Base-by-base conservation (phyloP, 139 green algal species). In the Chlorella vulgaris region DNA sequence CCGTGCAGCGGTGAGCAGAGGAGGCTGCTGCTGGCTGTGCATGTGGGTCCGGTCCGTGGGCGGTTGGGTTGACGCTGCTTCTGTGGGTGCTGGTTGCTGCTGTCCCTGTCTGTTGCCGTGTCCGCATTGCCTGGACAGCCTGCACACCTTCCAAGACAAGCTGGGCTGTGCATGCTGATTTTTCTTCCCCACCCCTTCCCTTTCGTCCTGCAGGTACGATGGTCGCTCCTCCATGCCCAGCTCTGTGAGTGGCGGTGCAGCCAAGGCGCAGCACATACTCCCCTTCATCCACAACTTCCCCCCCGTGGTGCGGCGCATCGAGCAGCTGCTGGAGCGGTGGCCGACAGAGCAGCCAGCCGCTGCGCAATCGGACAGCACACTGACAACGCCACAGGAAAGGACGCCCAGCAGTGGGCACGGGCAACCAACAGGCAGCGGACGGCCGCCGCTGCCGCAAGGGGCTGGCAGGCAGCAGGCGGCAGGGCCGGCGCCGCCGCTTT, bases 241-340 rank as follows among this genome's bases (percentile, higher is more conserved):
- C 7, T 26, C n/a, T 19, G 29, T 86, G 50, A 29, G 55, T 29
- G 60, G 83, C 10, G n/a, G 31, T 33, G 38, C n/a, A 19, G 83
- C 83, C 31, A 87, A 88, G 79, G 22, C 7, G 15, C 67, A 85
- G 61, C 88, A 92, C 38, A 63, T 91, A 10, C 74, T 91, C 31
- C 88, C 86, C n/a, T 91, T 89, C 75, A 73, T 91, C 35, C 22
- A 68, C 43, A 87, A 85, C 70, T 92, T 92, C 51, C 55, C 65
- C 35, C 28, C 33, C 0, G 66, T 91, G 43, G 84, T 77, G 0
- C 39, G 26, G 0, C 76, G 74, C 50, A 69, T 92, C 5, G 81
- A 92, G 62, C 69, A 66, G 62, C 53, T 76, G 42, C 74, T 86
- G 68, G 51, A 79, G 76, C 68, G 36, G 35, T 81, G 69, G 62